Conservation (phyloP, 2,329 filamentous ascomycete species). For the Fusarium tupiense region DNA sequence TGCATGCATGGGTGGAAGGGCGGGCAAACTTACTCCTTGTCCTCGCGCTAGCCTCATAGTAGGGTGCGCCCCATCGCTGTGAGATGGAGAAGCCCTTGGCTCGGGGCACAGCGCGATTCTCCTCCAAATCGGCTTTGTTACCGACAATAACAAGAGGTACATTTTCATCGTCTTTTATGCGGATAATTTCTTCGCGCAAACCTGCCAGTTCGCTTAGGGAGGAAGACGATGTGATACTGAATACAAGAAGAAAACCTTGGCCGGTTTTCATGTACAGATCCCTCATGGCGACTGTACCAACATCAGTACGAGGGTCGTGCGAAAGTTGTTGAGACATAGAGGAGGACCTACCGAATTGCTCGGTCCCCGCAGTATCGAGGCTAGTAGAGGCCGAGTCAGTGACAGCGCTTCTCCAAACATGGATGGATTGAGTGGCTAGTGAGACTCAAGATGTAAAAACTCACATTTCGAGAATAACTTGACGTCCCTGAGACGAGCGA, state of each 20-base stretch:
- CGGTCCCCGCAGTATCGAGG: conserved; percentile 89
- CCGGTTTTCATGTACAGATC: conserved; percentile 94
- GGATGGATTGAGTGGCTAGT: conserved; percentile 16
- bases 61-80: conserved; percentile 89
- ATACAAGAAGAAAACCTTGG: conserved; percentile 90
- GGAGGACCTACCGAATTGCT: conserved; percentile 81
- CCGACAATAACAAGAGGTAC: conserved; percentile 90
- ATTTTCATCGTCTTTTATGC: conserved; percentile 88
- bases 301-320: conserved; percentile 34
- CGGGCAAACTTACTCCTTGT: conserved; percentile 66
- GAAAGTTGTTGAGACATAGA: conserved; percentile 30
- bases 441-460: conserved; percentile 41
- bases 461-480: conserved; percentile 91
- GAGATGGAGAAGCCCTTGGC: conserved; percentile 84
- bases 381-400: conserved; percentile 58
- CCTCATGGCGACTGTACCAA: conserved; percentile 67
- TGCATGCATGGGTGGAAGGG: not conserved
- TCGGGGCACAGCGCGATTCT: conserved; percentile 81
- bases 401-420: conserved; percentile 5
- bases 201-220: conserved; percentile 85
- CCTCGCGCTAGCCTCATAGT: conserved; percentile 89
- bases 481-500: conserved; percentile 70
- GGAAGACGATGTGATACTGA: conserved; percentile 86
- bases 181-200: conserved; percentile 87
- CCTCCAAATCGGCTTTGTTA: conserved; percentile 91